These are phyloP conservation scores for Filobasidium floriforme DNA, from an alignment of 768 basidiomycete species.

Conservation along the genomic window DNA sequence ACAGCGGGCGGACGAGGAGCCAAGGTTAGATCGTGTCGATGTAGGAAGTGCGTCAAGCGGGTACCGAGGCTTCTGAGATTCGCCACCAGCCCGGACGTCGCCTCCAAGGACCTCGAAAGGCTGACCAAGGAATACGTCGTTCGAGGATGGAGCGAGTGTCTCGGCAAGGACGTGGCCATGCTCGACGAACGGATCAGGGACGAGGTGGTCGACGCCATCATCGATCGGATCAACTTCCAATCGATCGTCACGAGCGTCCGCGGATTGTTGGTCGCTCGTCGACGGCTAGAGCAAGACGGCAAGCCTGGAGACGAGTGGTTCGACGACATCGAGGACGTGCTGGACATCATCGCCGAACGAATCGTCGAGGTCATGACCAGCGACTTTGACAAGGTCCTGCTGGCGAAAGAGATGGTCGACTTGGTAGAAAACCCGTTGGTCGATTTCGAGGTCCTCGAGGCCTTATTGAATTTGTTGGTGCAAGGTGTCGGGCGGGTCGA, in stretches of 20 bases:
- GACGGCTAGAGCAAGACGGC: conserved; percentile 36
- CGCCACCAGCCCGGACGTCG: conserved; percentile 65
- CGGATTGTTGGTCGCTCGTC: conserved; percentile 50
- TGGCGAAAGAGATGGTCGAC: conserved; percentile 62
- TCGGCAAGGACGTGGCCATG: conserved; percentile 70
- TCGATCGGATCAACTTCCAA: conserved; percentile 58
- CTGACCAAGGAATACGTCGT: conserved; percentile 69
- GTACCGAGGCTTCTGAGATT: conserved; percentile 79
- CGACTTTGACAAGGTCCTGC: conserved; percentile 61
- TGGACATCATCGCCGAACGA: conserved; percentile 56
- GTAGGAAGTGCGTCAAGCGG: conserved; percentile 71
- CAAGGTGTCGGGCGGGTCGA: conserved; percentile 55
- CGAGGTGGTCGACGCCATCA: conserved; percentile 63
- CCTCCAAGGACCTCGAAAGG: conserved; percentile 61
- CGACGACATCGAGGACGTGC: conserved; percentile 61
- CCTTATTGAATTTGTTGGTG: conserved; percentile 60
- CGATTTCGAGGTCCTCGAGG: conserved; percentile 64
- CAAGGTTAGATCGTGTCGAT: conserved; percentile 69
- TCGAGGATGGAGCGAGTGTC: conserved; percentile 77
- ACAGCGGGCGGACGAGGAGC: conserved; percentile 51
- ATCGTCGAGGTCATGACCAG: conserved; percentile 59
- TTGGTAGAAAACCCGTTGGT: conserved; percentile 67
- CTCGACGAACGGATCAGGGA: conserved; percentile 62
- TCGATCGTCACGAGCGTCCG: conserved; percentile 66
- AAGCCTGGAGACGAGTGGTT: conserved; percentile 50